Percentiles rank a stretch among this genome's conserved stretches.
phyloP scores from a whole-genome alignment of 2,329 filamentous ascomycete species.

The Pseudocercospora pini-densiflorae region DNA sequence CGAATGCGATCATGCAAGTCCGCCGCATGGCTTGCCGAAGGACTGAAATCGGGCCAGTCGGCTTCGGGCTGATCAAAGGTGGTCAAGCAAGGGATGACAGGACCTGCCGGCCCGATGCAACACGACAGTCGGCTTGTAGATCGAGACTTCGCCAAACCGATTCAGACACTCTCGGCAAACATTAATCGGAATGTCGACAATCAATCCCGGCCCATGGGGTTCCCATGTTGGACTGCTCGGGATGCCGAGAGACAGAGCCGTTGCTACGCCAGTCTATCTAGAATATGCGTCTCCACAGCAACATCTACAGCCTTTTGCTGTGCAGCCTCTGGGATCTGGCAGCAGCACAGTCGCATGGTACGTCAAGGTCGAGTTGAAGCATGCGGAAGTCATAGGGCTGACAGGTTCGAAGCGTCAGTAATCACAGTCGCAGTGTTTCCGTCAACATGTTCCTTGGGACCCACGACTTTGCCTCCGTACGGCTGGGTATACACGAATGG shows the following conservation, averaged over 20 bases:
- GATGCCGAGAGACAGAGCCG: background rate
- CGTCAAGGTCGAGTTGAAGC: background rate
- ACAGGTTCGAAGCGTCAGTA: background rate
- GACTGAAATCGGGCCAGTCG: background rate
- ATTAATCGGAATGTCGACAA: background rate
- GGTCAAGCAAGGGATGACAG: background rate
- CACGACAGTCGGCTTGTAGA: background rate
- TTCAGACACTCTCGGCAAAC: background rate
- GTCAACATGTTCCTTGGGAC: background rate
- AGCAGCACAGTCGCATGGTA: background rate
- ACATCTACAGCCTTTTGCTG: background rate
- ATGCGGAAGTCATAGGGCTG: background rate
- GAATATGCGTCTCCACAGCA: background rate
- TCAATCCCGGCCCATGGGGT: background rate
- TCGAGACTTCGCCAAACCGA: background rate
- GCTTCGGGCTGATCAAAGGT: background rate
- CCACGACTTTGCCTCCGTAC: background rate
- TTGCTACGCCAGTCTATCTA: background rate
- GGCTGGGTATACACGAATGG: constrained; percentile 2
- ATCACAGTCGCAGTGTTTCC: background rate
- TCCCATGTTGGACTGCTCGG: background rate
- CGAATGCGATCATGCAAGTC: background rate
- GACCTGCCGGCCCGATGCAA: background rate
- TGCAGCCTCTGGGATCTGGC: background rate
- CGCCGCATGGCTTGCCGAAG: background rate